Evolutionary conservation across 2,329 filamentous ascomycete genomes (phyloP), one percentile per base, ranked within the genome.

Genomic region (Penicillium sclerotigenum): DNA sequence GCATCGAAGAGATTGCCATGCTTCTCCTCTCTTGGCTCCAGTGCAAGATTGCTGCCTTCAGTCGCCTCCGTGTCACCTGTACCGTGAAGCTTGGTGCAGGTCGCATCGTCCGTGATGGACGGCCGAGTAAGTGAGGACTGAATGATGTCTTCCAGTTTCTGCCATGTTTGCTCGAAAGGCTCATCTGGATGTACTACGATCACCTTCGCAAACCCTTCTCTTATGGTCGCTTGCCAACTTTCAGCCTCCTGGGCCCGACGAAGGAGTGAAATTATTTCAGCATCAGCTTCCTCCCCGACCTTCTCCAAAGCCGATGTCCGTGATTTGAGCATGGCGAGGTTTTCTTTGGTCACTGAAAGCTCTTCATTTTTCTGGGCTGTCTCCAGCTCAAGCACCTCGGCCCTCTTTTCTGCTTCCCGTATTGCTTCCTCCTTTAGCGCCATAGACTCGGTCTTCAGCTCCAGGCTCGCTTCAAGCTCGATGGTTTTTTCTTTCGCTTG

Each of bases 281-380:
- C 42, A 50, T 66, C 65, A 2, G 59, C 53, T 31, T 65, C 67
- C 18, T 43, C 33, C 18, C 65, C 65, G 4, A 57, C 54, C 9
- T 58, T 43, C 46, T 69, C 67, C 10, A 69, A 57, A 2, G 26
- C 58, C 4, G 46, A 47, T 18, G 51, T 60, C 20, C 60, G 57
- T 13, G 54, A 59, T 24, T 62, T 57, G 13, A 57, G 55, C 11
- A 41, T 38, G 6, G 40, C 45, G 2, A 70, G 52, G 6, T 57
- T 54, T 11, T 55, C 54, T 20, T 57, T 46, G 3, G 60, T 29
- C 0, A 41, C 58, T 20, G 36, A 7, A 31, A 68, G 63, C n/a
- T 71, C 69, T 56, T 76, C 67, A 9, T 69, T 68, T 22, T 71
- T 73, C 24, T 59, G 40, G 13, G 56, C 45, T 3, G 64, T 28